Conservation (phyloP, 208 protist genomes). For the Sergeia podlipaevii region DNA sequence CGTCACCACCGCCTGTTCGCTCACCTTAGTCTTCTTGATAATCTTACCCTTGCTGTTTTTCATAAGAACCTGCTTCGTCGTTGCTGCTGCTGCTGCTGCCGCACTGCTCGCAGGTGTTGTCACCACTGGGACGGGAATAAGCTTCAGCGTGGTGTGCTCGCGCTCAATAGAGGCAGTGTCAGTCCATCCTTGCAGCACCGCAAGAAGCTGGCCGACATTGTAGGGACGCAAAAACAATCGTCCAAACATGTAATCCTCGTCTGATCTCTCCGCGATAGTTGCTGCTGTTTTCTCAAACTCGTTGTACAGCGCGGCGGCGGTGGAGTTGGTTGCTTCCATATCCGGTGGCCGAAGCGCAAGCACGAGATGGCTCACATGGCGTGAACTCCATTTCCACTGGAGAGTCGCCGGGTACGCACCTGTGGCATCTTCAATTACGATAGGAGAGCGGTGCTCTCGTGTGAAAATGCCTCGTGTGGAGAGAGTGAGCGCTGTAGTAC, state of each 20-base stretch:
- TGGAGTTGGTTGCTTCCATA: not conserved
- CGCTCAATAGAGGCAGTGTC: constrained; percentile 27
- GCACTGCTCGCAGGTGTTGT: not conserved
- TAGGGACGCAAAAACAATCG: constrained; percentile 82
- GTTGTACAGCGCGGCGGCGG: not conserved
- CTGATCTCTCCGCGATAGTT: not conserved
- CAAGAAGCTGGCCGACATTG: constrained; percentile 80
- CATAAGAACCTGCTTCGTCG: constrained; percentile 2
- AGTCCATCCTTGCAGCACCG: constrained; percentile 66
- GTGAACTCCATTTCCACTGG: constrained; percentile 62
- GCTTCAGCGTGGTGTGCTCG: constrained; percentile 38
- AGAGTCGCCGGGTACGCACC: constrained; percentile 45
- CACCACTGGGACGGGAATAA: constrained; percentile 22
- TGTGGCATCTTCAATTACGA: constrained; percentile 29
- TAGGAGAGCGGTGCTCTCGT: constrained; percentile 53
- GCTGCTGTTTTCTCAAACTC: not conserved
- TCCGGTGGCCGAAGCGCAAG: constrained; percentile 7
- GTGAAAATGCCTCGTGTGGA: constrained; percentile 40
- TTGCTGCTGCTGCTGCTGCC: not conserved
- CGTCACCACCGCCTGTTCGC: too few species aligned
- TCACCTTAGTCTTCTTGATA: not conserved
- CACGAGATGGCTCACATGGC: constrained; percentile 47
- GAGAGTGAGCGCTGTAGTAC: too few species aligned
- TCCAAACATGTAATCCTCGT: constrained; percentile 63
- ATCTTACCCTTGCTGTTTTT: not conserved